Base-by-base conservation (phyloP, 345 rosid genomes). In the Ricinus communis region DNA sequence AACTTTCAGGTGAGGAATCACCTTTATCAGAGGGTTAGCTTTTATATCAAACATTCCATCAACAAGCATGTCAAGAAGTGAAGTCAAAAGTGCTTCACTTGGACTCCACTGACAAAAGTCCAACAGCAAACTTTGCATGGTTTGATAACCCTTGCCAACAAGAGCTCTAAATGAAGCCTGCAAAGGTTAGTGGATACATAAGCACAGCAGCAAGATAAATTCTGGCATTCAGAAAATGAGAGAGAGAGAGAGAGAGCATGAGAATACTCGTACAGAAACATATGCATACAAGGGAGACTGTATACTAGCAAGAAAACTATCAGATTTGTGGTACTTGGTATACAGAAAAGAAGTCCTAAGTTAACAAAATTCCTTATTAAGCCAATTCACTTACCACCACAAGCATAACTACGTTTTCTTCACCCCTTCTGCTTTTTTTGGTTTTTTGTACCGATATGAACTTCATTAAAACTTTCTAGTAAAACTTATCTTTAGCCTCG, bases 1-100 rank as follows among this genome's bases (percentile, higher is more conserved):
- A 62, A 41, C 47, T 71, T 60, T 43, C 5, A 69, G 54, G 63
- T 53, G 50, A 72, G 59, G 21, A 74, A 43, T 78, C 64, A 91
- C 98, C 97, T 91, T 85, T 77, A 93, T 81, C 56, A 83, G 86
- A 67, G 84, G 87, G 74, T 76, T 86, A 75, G 85, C 81, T 55
- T 85, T 85, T 62, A 82, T 63, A 76, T 91, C 97, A 82, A 91
- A 93, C 69, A 76, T 88, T 43, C 98, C 97, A 83, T 94, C 98
- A 71, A 91, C 98, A 75, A 94, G 97, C 98, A 94, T 94, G 80
- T 91, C 97, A 77, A 94, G 96, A 54, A 94, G 88, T 68, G 96
- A 88, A 75, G 80, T 85, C 66, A 91, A 73, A 80, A 94, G 95
- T 69, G 79, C 85, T 84, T 87, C 91, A 76, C 88, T 85, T 58